phyloP scores from a whole-genome alignment of 805 yeast species.

The Trichomonascus vanleenenianus region DNA sequence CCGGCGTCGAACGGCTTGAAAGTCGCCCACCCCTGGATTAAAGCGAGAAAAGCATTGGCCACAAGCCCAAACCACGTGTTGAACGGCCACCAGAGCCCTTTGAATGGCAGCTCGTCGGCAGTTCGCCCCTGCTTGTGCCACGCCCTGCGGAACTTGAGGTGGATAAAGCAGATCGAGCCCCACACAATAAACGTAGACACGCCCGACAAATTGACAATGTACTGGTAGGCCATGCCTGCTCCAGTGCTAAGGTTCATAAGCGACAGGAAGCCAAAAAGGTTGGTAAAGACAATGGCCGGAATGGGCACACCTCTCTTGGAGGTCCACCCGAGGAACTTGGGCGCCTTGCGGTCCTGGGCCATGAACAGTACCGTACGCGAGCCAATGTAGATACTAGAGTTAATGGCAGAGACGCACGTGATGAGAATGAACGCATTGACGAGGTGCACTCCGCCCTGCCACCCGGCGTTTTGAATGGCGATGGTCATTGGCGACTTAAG shows the following conservation, averaged over 20 bases:
- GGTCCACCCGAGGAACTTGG: constrained; percentile 44
- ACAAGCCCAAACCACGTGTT: constrained; percentile 42
- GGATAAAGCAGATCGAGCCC: constrained; percentile 51
- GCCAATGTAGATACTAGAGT: constrained; percentile 61
- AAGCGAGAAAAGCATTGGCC: constrained; percentile 44
- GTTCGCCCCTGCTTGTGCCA: constrained; percentile 37
- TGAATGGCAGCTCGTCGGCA: constrained; percentile 44
- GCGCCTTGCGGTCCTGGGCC: constrained; percentile 56
- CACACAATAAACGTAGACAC: constrained; percentile 63
- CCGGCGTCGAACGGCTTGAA: constrained; percentile 54
- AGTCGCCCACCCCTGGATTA: constrained; percentile 61
- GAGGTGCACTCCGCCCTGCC: constrained; percentile 44
- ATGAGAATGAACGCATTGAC: constrained; percentile 55
- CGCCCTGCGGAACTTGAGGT: constrained; percentile 47
- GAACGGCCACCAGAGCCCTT: constrained; percentile 44
- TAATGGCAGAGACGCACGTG: constrained; percentile 62
- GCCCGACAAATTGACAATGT: constrained; percentile 56
- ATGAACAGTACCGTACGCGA: constrained; percentile 59
- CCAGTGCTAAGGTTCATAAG: constrained; percentile 52
- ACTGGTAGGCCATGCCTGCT: constrained; percentile 50
- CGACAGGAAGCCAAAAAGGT: constrained; percentile 47
- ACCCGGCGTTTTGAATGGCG: constrained; percentile 44
- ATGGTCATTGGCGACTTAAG: constrained; percentile 44
- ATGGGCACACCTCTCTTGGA: constrained; percentile 58
- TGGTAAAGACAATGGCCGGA: constrained; percentile 47